A percentile compares a stretch with the other conserved stretches of the same genome.
phyloP scores from a whole-genome alignment of 2,329 filamentous ascomycete species.

The Claviceps sorghi region DNA sequence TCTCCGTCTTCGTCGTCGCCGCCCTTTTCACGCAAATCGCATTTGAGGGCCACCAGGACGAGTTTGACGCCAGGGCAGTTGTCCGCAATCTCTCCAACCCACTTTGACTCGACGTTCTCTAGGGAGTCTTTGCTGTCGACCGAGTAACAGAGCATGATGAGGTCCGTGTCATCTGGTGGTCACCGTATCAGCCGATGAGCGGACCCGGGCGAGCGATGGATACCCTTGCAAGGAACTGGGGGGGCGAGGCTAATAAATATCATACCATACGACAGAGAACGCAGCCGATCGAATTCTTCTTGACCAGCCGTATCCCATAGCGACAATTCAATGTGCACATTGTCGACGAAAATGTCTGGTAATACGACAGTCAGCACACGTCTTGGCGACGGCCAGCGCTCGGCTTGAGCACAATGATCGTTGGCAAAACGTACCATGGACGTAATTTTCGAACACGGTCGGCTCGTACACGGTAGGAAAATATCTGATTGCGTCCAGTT shows the following conservation, averaged over 20 bases:
- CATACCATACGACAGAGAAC: conserved; percentile 80
- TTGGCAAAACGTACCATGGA: conserved; percentile 56
- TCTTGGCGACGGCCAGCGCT: not conserved
- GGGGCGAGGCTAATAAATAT: not conserved
- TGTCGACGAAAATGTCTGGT: conserved; percentile 93
- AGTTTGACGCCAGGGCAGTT: conserved; percentile 94
- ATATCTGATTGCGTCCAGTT: conserved; percentile 41
- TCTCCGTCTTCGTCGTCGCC: conserved; percentile 56
- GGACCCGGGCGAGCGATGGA: not conserved
- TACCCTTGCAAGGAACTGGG: not conserved
- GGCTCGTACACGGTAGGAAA: conserved; percentile 98
- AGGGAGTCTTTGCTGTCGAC: conserved; percentile 93
- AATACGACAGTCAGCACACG: not conserved
- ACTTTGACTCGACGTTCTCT: conserved; percentile 97
- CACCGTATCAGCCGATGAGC: conserved; percentile 5
- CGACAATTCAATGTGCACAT: conserved; percentile 89
- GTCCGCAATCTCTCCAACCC: conserved; percentile 94
- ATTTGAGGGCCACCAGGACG: conserved; percentile 90
- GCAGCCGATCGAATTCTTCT: conserved; percentile 94
- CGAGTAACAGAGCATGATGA: conserved; percentile 98
- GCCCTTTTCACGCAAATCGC: conserved; percentile 71
- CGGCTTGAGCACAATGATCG: not conserved
- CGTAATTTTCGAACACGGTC: conserved; percentile 97
- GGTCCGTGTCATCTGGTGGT: conserved; percentile 63
- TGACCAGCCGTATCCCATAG: conserved; percentile 98